Evolutionary conservation across 495 filamentous ascomycete genomes (phyloP).

Genomic region (Xylaria venustula): DNA sequence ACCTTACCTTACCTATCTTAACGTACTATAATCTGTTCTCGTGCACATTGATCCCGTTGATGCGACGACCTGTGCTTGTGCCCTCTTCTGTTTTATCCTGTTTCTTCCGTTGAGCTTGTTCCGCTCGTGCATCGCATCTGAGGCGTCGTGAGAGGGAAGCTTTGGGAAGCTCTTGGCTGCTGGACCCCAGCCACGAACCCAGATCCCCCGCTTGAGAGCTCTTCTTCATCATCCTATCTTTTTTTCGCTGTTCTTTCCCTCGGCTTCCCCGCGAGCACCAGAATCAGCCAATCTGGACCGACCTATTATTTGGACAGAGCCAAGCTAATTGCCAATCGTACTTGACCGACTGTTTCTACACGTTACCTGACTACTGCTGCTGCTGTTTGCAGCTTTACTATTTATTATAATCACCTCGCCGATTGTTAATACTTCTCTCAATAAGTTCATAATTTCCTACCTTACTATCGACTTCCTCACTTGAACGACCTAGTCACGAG

Average conservation of each 20-base stretch:
- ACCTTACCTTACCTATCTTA: too few relatives aligned
- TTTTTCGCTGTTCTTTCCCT: neutral
- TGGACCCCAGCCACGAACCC: slow-evolving; percentile 14
- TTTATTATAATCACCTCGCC: neutral
- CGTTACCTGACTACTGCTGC: neutral
- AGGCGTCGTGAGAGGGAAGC: neutral
- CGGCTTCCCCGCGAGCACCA: slow-evolving; percentile 11
- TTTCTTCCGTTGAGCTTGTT: neutral
- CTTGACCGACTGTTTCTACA: neutral
- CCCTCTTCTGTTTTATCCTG: neutral
- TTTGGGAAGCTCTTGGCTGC: slow-evolving; percentile 8
- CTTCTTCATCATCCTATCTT: neutral
- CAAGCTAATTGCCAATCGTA: neutral
- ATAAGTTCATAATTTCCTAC: neutral
- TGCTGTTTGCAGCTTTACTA: too few relatives aligned
- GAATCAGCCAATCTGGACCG: neutral
- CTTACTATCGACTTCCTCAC: neutral
- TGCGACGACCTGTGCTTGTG: neutral
- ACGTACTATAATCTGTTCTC: neutral
- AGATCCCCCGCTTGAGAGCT: neutral
- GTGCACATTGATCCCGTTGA: neutral
- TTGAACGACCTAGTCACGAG: neutral
- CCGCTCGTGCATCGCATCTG: neutral
- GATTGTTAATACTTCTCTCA: neutral
- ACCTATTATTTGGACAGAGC: neutral